phyloP scores from a whole-genome alignment of 202 grass and related monocot species.

The Hordeum pubiflorum region DNA sequence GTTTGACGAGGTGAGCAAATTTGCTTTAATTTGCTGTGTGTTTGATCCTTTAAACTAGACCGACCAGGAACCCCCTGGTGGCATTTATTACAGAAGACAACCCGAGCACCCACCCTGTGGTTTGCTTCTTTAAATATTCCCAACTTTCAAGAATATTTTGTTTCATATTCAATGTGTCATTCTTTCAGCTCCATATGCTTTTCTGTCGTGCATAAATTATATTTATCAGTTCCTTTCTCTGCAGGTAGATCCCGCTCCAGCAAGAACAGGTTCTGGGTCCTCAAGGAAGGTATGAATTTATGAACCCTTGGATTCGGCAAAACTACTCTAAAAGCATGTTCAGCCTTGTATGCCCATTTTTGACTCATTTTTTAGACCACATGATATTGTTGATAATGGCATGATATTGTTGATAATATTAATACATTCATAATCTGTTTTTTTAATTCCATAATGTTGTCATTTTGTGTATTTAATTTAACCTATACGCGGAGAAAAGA shows the following conservation, averaged over 20 bases:
- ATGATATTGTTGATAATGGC: background rate
- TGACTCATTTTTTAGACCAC: background rate
- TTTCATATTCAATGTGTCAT: background rate
- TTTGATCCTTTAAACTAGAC: background rate
- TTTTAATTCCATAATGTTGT: background rate
- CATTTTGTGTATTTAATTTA: background rate
- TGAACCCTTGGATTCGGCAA: slow-evolving; percentile 1
- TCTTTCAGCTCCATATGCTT: background rate
- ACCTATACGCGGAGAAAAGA: background rate
- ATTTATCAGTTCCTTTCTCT: slow-evolving; percentile 5
- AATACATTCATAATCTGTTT: background rate
- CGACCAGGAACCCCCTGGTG: too few species aligned
- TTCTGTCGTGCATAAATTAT: background rate
- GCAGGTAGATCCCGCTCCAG: slow-evolving; percentile 54
- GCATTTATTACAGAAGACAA: background rate
- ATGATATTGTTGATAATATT: background rate
- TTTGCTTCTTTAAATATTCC: background rate
- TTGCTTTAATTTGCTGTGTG: slow-evolving; percentile 11
- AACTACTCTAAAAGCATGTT: background rate
- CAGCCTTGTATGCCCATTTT: background rate
- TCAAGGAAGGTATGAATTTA: slow-evolving; percentile 64
- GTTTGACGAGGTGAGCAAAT: slow-evolving; percentile 76
- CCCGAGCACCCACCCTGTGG: background rate
- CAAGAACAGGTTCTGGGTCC: slow-evolving; percentile 52
- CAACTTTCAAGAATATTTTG: background rate